phyloP scores from a whole-genome alignment of 2,329 filamentous ascomycete species.

The Whalleya microplaca region DNA sequence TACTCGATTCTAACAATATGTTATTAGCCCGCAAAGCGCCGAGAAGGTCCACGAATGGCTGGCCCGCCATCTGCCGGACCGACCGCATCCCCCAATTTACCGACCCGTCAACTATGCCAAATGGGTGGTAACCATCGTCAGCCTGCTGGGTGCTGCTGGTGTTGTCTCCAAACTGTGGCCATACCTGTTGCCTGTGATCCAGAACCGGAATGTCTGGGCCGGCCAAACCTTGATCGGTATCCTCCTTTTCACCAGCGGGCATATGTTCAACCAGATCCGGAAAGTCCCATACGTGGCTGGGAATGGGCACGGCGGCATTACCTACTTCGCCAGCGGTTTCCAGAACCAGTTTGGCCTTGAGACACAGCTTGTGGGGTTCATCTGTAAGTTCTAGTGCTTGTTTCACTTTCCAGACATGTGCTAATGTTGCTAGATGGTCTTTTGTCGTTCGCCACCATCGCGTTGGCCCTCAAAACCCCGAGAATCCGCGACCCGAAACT shows the following conservation, averaged over 20 bases:
- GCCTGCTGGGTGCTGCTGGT: conserved; percentile 71
- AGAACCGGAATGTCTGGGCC: conserved; percentile 94
- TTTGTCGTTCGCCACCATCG: conserved; percentile 87
- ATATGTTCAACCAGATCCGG: conserved; percentile 99
- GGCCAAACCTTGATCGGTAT: conserved; percentile 86
- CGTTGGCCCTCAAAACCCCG: conserved; percentile 91
- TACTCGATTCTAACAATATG: conserved; percentile 21
- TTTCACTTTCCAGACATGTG: neutral
- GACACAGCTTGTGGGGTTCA: conserved; percentile 90
- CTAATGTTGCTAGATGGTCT: conserved; percentile 57
- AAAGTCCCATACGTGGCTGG: conserved; percentile 91
- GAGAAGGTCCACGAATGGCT: conserved; percentile 83
- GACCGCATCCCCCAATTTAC: conserved; percentile 75
- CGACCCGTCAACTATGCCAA: conserved; percentile 88
- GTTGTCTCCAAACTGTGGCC: conserved; percentile 72
- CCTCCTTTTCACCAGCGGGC: conserved; percentile 90
- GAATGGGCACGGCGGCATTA: conserved; percentile 83
- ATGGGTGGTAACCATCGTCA: conserved; percentile 68
- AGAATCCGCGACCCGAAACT: conserved; percentile 75
- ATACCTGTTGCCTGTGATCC: conserved; percentile 78
- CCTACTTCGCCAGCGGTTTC: conserved; percentile 89
- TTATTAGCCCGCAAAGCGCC: conserved; percentile 67
- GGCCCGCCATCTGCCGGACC: conserved; percentile 73
- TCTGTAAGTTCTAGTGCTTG: conserved; percentile 70
- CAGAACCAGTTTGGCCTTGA: conserved; percentile 93